A percentile compares a stretch with the other conserved stretches of the same genome.
Conservation (phyloP, 805 yeast genomes). For the Hanseniaspora jakobsenii region DNA sequence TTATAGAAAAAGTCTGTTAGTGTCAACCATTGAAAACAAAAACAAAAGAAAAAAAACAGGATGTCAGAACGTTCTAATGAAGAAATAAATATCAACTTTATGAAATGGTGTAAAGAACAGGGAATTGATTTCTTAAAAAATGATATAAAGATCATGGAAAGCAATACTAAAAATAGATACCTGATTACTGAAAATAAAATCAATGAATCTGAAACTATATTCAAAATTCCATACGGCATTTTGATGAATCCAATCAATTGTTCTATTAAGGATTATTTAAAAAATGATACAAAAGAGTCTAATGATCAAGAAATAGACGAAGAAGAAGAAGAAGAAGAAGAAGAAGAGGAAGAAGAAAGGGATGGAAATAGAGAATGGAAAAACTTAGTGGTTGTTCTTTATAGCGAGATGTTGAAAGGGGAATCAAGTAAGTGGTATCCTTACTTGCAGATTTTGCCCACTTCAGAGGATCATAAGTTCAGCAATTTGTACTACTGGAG, state of each 20-base stretch:
- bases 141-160: constrained; percentile 48
- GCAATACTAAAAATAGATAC: constrained; percentile 40
- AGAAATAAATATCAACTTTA: constrained; percentile 32
- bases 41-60: too few relatives aligned
- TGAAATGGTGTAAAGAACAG: constrained; percentile 34
- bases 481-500: constrained; percentile 74
- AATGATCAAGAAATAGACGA: background rate
- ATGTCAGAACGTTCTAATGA: too few relatives aligned
- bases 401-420: constrained; percentile 44
- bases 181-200: constrained; percentile 55
- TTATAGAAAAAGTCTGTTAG: too few relatives aligned
- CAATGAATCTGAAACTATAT: constrained; percentile 47
- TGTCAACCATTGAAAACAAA: too few relatives aligned
- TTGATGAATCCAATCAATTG: constrained; percentile 49
- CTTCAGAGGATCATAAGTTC: constrained; percentile 25
- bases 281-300: too few relatives aligned
- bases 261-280: constrained; percentile 33
- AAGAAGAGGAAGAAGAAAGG: constrained; percentile 21
- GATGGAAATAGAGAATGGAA: constrained; percentile 55
- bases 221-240: constrained; percentile 51
- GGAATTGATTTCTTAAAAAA: constrained; percentile 39
- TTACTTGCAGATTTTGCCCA: constrained; percentile 64
- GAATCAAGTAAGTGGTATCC: constrained; percentile 49
- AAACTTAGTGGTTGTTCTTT: constrained; percentile 53
- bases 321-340: background rate